A percentile compares a stretch with the other conserved stretches of the same genome.
Evolutionary conservation across 169 alveolate genomes (phyloP).

Genomic region (Eimeria tenella): DNA sequence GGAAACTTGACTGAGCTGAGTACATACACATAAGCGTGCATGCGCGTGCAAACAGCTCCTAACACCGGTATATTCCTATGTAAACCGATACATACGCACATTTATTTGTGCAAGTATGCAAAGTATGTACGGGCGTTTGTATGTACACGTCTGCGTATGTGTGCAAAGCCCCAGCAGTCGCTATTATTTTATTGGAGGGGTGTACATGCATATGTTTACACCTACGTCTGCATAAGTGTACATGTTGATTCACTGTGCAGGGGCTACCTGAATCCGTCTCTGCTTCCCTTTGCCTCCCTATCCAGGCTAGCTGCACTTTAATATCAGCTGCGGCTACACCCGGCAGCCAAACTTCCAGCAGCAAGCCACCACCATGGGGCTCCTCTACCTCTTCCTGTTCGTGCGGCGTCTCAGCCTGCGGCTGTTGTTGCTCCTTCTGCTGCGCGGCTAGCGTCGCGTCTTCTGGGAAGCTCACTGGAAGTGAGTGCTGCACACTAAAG

Average conservation of each 20-base stretch:
- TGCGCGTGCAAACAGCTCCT: too few relatives aligned
- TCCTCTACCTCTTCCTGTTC: not conserved
- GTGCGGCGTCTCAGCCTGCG: not conserved
- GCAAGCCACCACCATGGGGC: slow-evolving; percentile 6
- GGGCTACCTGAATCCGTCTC: not conserved
- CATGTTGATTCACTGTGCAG: not conserved
- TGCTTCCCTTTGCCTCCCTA: slow-evolving; percentile 28
- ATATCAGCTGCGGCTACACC: slow-evolving; percentile 20
- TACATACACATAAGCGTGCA: too few relatives aligned
- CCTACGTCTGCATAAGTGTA: too few relatives aligned
- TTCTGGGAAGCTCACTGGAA: not conserved
- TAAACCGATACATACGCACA: too few relatives aligned
- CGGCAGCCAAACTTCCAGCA: slow-evolving; percentile 56
- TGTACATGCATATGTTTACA: too few relatives aligned
- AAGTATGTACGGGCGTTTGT: too few relatives aligned
- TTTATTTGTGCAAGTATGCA: too few relatives aligned
- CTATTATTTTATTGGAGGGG: too few relatives aligned
- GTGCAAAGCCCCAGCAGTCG: too few relatives aligned
- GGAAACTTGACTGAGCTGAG: too few relatives aligned
- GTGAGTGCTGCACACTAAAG: not conserved
- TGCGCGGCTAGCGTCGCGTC: not conserved
- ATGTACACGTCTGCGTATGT: too few relatives aligned
- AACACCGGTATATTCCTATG: too few relatives aligned
- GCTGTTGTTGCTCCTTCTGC: slow-evolving; percentile 21
- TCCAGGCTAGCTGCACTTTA: slow-evolving; percentile 7